These are phyloP conservation scores for Mycena alexandri DNA, from an alignment of 768 basidiomycete genomes.

Conservation along the genomic window DNA sequence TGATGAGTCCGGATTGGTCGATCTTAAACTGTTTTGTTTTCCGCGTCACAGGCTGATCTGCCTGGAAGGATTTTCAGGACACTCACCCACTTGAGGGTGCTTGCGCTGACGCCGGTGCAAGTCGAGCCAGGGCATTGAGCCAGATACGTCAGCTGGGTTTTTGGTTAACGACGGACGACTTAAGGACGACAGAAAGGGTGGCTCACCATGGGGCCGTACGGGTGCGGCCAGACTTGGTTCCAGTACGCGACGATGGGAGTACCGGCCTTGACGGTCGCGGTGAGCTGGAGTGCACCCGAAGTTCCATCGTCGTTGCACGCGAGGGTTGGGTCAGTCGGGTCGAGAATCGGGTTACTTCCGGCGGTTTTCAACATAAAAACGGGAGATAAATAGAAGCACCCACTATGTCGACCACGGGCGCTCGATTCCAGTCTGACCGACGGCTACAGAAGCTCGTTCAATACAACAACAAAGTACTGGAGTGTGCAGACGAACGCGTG, in stretches of 20 bases:
- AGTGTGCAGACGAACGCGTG: slow-evolving; percentile 35
- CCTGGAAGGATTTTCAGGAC: neutral
- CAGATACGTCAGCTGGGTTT: slow-evolving; percentile 56
- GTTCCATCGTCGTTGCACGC: slow-evolving; percentile 62
- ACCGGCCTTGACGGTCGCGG: slow-evolving; percentile 58
- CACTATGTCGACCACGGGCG: slow-evolving; percentile 61
- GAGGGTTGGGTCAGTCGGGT: slow-evolving; percentile 53
- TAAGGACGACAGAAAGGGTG: neutral
- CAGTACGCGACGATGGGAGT: slow-evolving; percentile 58
- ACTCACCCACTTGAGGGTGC: slow-evolving; percentile 57
- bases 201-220: slow-evolving; percentile 57
- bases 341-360: slow-evolving; percentile 55
- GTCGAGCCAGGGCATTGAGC: slow-evolving; percentile 58
- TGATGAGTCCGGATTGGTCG: slow-evolving; percentile 60
- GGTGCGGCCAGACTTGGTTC: slow-evolving; percentile 61
- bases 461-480: no score
- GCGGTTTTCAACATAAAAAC: neutral
- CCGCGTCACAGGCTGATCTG: neutral
- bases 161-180: neutral
- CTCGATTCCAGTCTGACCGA: slow-evolving; percentile 57
- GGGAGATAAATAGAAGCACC: slow-evolving; percentile 20
- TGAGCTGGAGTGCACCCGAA: slow-evolving; percentile 55
- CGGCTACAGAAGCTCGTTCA: slow-evolving; percentile 29
- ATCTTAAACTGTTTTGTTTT: slow-evolving; percentile 57
- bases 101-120: slow-evolving; percentile 56